Evolutionary conservation across 2,329 filamentous ascomycete species (phyloP).

Genomic region (Diaporthe destruens): DNA sequence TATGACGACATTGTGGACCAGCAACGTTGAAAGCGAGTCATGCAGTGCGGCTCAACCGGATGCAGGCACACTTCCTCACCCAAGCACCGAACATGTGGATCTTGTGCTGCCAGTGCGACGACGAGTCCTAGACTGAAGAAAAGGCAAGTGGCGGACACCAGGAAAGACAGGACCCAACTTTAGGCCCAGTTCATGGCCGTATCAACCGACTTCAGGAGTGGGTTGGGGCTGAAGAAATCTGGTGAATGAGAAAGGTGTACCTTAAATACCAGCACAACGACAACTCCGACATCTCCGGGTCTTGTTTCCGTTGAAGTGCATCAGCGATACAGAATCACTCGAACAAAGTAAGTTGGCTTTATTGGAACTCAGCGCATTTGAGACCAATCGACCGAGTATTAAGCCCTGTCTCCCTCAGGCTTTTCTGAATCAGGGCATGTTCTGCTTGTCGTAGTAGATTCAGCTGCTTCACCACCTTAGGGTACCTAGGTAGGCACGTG

Average conservation of each 20-base stretch:
- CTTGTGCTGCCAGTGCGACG: too few relatives aligned
- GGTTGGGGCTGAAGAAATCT: neutral
- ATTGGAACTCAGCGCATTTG: too few relatives aligned
- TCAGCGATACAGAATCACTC: too few relatives aligned
- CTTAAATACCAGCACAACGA: neutral
- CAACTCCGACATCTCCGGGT: neutral
- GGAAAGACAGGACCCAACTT: neutral
- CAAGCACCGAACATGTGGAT: neutral
- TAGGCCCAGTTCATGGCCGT: too few relatives aligned
- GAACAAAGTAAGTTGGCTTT: too few relatives aligned
- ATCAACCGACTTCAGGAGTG: too few relatives aligned
- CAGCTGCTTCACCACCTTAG: neutral
- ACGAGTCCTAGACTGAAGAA: neutral
- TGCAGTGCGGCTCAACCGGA: neutral
- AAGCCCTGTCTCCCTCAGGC: too few relatives aligned
- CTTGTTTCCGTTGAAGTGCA: neutral
- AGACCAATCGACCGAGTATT: too few relatives aligned
- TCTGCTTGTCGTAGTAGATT: neutral
- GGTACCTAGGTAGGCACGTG: too few relatives aligned
- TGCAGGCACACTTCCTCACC: too few relatives aligned
- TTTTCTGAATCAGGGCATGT: neutral
- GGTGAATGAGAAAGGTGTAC: neutral
- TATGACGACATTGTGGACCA: constrained; percentile 7
- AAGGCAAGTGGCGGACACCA: neutral
- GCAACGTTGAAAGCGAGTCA: neutral